Base-by-base conservation (phyloP, 2,329 filamentous ascomycete species). In the Alternaria sp. region DNA sequence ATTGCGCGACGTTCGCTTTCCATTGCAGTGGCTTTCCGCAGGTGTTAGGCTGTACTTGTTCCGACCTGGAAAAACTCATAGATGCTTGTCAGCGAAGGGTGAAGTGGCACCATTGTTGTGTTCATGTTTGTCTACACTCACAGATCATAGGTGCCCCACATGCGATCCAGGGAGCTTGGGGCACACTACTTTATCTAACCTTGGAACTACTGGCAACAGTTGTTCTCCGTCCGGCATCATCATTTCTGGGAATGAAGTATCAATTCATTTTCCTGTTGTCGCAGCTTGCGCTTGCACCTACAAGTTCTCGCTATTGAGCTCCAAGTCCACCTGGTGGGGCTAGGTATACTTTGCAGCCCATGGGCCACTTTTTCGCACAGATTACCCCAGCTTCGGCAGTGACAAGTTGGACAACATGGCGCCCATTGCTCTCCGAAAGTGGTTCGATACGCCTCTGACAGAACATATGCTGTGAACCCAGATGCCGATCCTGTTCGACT, bases 391-490 rank as follows among this genome's bases (percentile, higher is more conserved):
- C 54, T 69, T 59, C 58, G 51, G 18, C 28, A 69, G 71, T 18
- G 56, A 53, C 6, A 50, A 48, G 18, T 16, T 59, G 12, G 67
- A 69, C 43, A 56, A 65, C 48, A 20, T 66, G 10, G 18, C 40
- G 40, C 40, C 40, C 40, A 41, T 22, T 41, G 40, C 54, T 5
- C 49, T 70, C 1, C 61, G 59, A 7, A 62, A 62, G 34, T 70
- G 64, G 64, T 54, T 53, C 22, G 63, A 68, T 10, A 69, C 68
- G 64, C 66, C 65, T 22, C 34, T 12, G 46, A 52, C n/a, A 68
- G 60, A 22, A 34, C 57, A 20, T 57, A 60, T 40, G 11, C 59
- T 9, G 32, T 46, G n/a, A 41, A 65, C n/a, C 58, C 58, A 22
- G 57, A 65, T 34, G 38, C 56, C 18, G 62, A 68, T 40, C 63